Conservation (phyloP, 2,329 filamentous ascomycete genomes). For the Byssothecium circinans region DNA sequence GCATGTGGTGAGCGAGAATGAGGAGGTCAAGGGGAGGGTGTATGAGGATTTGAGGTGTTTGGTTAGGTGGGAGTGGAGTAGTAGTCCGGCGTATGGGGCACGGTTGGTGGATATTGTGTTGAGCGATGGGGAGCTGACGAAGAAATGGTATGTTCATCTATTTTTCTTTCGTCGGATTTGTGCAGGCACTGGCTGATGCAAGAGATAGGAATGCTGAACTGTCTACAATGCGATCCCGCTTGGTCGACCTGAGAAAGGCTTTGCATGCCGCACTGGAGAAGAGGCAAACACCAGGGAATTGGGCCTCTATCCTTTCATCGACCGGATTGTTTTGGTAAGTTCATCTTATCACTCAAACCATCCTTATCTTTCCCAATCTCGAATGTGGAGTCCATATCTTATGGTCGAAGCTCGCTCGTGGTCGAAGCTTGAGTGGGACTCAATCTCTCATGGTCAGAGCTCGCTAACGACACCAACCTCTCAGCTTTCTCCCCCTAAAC, state of each 20-base stretch:
- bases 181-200: too few relatives aligned
- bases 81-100: slow-evolving; percentile 31
- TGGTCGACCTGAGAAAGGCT: too few relatives aligned
- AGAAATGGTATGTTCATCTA: slow-evolving; percentile 11
- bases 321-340: slow-evolving; percentile 25
- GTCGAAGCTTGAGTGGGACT: too few relatives aligned
- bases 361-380: too few relatives aligned
- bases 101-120: slow-evolving; percentile 27
- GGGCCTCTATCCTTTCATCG: slow-evolving; percentile 18
- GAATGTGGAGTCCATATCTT: too few relatives aligned
- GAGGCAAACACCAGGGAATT: slow-evolving; percentile 24
- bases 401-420: too few relatives aligned
- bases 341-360: neutral
- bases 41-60: slow-evolving; percentile 31
- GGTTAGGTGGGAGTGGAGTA: slow-evolving; percentile 33
- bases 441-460: too few relatives aligned
- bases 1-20: slow-evolving; percentile 23
- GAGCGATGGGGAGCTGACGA: slow-evolving; percentile 8
- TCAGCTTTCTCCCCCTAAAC: slow-evolving; percentile 15
- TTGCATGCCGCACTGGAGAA: too few relatives aligned
- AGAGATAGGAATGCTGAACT: too few relatives aligned
- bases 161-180: too few relatives aligned
- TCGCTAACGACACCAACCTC: neutral
- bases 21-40: slow-evolving; percentile 19
- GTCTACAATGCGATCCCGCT: too few relatives aligned